Conservation (phyloP, 2,329 filamentous ascomycete genomes). For the Phyllosticta paracitricarpa region DNA sequence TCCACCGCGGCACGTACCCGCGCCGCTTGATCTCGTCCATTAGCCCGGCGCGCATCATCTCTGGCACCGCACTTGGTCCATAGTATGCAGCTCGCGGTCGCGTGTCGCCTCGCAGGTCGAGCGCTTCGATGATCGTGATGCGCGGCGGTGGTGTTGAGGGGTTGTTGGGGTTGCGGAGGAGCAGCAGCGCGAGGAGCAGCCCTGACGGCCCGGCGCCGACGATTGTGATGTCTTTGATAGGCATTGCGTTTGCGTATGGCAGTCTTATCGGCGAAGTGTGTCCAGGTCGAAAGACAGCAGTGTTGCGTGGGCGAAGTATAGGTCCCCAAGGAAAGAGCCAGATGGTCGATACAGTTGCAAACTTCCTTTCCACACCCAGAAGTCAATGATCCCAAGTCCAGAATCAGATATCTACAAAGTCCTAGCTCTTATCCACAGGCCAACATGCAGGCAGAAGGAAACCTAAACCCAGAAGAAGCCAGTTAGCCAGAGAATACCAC, state of each 20-base stretch:
- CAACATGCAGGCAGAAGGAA: too few species aligned
- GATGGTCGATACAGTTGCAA: too few species aligned
- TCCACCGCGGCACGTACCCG: slow-evolving; percentile 24
- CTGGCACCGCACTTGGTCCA: slow-evolving; percentile 47
- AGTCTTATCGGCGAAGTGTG: not conserved
- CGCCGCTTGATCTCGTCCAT: slow-evolving; percentile 39
- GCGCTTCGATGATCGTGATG: slow-evolving; percentile 46
- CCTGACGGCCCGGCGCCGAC: slow-evolving; percentile 25
- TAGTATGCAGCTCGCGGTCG: slow-evolving; percentile 56
- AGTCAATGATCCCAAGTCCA: too few species aligned
- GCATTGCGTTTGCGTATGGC: not conserved
- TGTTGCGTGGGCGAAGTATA: too few species aligned
- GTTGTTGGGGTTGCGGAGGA: slow-evolving; percentile 39
- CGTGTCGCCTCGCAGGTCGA: slow-evolving; percentile 42
- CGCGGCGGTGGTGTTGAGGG: slow-evolving; percentile 22
- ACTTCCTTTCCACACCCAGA: too few species aligned
- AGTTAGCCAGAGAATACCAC: not conserved
- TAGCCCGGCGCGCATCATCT: slow-evolving; percentile 49
- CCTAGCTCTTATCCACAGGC: too few species aligned
- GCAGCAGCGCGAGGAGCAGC: slow-evolving; percentile 34
- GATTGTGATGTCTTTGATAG: slow-evolving; percentile 19
- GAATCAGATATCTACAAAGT: too few species aligned
- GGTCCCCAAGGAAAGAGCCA: too few species aligned
- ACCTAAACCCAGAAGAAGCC: not conserved
- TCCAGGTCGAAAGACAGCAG: too few species aligned